Conservation (phyloP, 306 rosid species). For the Vicia sativa region DNA sequence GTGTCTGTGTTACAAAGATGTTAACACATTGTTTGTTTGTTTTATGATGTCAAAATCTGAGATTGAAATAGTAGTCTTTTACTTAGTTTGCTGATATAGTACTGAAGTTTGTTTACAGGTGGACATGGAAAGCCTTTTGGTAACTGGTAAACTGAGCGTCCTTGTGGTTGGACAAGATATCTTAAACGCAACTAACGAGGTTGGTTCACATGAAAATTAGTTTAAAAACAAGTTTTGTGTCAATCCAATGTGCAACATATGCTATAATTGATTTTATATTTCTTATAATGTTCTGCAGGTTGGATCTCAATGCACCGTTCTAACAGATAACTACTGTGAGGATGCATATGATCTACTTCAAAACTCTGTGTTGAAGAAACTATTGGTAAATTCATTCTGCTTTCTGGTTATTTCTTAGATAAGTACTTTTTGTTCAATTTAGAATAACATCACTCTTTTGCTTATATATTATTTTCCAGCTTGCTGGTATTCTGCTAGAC, state of each 20-base stretch:
- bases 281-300: constrained; percentile 49
- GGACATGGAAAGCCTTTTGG: constrained; percentile 72
- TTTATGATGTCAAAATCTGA: no score
- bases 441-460: constrained; percentile 26
- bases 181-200: constrained; percentile 64
- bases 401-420: background rate
- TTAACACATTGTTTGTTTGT: no score
- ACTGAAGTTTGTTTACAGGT: constrained; percentile 50
- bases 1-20: no score
- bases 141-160: constrained; percentile 59
- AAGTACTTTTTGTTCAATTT: constrained; percentile 20
- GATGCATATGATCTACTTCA: constrained; percentile 90
- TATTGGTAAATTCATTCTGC: constrained; percentile 58
- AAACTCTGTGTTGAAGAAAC: constrained; percentile 70
- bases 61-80: background rate
- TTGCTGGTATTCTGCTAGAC: constrained; percentile 85
- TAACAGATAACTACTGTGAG: constrained; percentile 86
- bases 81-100: constrained; percentile 37
- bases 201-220: constrained; percentile 41
- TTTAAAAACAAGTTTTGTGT: constrained; percentile 22
- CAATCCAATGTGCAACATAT: background rate
- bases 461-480: constrained; percentile 52
- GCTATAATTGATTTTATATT: constrained; percentile 1
- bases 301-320: constrained; percentile 81
- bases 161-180: constrained; percentile 73